Evolutionary conservation across 768 basidiomycete genomes (phyloP).

Genomic region (Tricholomella constricta): DNA sequence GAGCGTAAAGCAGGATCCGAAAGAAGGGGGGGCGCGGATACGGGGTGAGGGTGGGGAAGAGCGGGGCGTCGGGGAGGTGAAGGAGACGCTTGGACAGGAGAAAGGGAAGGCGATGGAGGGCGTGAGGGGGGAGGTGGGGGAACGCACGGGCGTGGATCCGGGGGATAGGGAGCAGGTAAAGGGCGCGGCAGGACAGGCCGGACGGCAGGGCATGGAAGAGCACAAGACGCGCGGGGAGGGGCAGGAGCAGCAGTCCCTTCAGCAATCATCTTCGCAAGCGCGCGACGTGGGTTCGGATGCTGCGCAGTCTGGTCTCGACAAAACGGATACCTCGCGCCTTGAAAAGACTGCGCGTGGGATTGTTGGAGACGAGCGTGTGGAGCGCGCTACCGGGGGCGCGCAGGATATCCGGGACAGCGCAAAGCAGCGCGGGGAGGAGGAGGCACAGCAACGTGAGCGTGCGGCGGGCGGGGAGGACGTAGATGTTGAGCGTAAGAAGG

Average conservation of each 20-base stretch:
- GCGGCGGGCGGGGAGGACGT: slow-evolving; percentile 4
- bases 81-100: slow-evolving; percentile 21
- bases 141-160: slow-evolving; percentile 8
- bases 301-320: slow-evolving; percentile 1
- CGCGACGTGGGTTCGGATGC: background rate
- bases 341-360: slow-evolving; percentile 8
- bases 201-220: background rate
- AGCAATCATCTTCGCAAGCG: background rate
- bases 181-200: background rate
- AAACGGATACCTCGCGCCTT: slow-evolving; percentile 2
- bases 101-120: slow-evolving; percentile 13
- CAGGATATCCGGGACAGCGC: slow-evolving; percentile 14
- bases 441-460: background rate
- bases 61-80: slow-evolving; percentile 26
- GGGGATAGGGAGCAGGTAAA: background rate
- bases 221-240: too few species aligned
- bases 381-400: slow-evolving; percentile 14
- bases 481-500: slow-evolving; percentile 31
- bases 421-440: background rate
- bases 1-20: slow-evolving; percentile 46
- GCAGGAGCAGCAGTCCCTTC: too few species aligned
- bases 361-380: slow-evolving; percentile 9
- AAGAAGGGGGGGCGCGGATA: slow-evolving; percentile 42
- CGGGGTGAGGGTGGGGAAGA: slow-evolving; percentile 35
- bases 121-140: slow-evolving; percentile 3